Percentiles rank a stretch among this genome's conserved stretches.
These are phyloP conservation scores for Dactylellina parvicollis DNA, from an alignment of 2,329 filamentous ascomycete species.

Conservation along the genomic window DNA sequence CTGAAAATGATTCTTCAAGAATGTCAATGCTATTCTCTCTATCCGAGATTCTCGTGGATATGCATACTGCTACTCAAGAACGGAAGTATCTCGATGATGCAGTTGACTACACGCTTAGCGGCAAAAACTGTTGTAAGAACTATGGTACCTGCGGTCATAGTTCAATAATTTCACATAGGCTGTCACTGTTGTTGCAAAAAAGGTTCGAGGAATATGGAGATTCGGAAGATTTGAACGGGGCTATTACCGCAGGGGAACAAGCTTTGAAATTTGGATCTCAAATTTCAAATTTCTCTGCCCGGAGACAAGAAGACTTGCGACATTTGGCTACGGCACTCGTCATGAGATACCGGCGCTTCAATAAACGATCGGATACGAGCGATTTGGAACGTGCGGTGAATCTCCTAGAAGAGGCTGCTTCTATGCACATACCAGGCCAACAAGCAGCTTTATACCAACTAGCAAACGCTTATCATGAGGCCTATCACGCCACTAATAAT, in stretches of 20 bases:
- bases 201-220: background rate
- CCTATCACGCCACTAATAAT: background rate
- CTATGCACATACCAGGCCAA: background rate
- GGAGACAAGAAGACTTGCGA: background rate
- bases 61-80: background rate
- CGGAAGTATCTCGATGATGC: background rate
- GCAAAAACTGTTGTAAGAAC: too few species aligned
- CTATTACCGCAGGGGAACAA: background rate
- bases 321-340: background rate
- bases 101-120: too few species aligned
- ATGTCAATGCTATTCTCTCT: background rate
- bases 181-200: background rate
- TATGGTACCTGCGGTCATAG: background rate
- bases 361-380: background rate
- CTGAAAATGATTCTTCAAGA: background rate
- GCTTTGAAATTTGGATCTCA: background rate
- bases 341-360: background rate
- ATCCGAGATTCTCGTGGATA: background rate
- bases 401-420: background rate
- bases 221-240: background rate
- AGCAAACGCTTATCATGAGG: background rate
- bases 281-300: background rate
- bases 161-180: background rate
- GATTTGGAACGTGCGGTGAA: background rate
- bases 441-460: background rate